Conservation (phyloP, 768 basidiomycete genomes). For the Tylopilus plumbeoviolaceoides region DNA sequence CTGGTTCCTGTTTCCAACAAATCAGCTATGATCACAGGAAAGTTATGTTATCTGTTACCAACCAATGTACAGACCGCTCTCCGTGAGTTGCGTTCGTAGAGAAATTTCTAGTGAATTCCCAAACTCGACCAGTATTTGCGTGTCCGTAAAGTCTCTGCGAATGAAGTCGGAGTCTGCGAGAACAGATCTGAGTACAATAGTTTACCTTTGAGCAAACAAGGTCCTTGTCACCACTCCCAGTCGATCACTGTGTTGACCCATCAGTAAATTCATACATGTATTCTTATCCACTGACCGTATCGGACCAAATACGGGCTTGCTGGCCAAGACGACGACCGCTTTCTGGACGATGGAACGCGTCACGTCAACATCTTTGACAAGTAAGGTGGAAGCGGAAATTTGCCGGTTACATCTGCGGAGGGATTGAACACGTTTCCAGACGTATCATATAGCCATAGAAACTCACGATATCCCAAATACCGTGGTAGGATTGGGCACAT, state of each 20-base stretch:
- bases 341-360: conserved; percentile 97
- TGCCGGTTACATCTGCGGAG: conserved; percentile 84
- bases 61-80: conserved; percentile 96
- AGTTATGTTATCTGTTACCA: conserved; percentile 19
- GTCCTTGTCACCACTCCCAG: conserved; percentile 92
- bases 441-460: neutral
- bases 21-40: conserved; percentile 5
- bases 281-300: conserved; percentile 55
- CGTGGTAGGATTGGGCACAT: conserved; percentile 67
- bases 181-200: neutral
- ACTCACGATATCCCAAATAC: conserved; percentile 91
- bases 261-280: neutral
- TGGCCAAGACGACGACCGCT: conserved; percentile 90
- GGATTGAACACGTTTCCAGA: conserved; percentile 1
- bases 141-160: conserved; percentile 79
- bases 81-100: conserved; percentile 77
- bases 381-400: conserved; percentile 72
- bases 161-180: neutral
- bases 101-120: conserved; percentile 70
- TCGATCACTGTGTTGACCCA: conserved; percentile 62
- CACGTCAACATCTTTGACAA: conserved; percentile 78
- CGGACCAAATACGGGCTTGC: conserved; percentile 89
- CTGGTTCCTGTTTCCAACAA: conserved; percentile 55
- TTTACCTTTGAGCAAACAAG: conserved; percentile 76
- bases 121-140: conserved; percentile 87